Percentiles rank a stretch among this genome's conserved stretches.
Evolutionary conservation across 495 filamentous ascomycete genomes (phyloP).

Genomic region (Pyrenula massariospora): DNA sequence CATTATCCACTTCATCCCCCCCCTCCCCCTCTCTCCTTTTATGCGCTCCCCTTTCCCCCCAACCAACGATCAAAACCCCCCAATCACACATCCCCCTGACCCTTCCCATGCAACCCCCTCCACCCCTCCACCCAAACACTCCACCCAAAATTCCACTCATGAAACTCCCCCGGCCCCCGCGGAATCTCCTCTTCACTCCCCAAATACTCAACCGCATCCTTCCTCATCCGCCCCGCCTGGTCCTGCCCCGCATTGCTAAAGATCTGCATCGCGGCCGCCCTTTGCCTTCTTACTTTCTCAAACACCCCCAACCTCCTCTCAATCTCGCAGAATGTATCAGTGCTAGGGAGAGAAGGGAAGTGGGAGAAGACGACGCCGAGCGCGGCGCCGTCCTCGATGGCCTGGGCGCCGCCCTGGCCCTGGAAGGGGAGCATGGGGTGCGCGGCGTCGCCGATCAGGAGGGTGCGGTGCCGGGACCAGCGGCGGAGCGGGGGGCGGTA

Average conservation of each 20-base stretch:
- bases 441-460: slow-evolving; percentile 36
- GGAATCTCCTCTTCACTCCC: slow-evolving; percentile 3
- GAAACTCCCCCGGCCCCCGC: slow-evolving; percentile 5
- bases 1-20: neutral
- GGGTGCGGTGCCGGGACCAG: slow-evolving; percentile 25
- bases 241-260: slow-evolving; percentile 9
- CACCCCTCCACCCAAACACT: neutral
- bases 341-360: neutral
- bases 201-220: slow-evolving; percentile 3
- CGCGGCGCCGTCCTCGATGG: slow-evolving; percentile 33
- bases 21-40: neutral
- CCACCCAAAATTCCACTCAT: slow-evolving; percentile 8
- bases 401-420: slow-evolving; percentile 34
- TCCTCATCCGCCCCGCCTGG: slow-evolving; percentile 6
- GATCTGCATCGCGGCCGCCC: slow-evolving; percentile 9
- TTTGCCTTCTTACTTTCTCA: slow-evolving; percentile 2
- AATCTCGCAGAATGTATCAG: neutral
- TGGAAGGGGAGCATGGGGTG: slow-evolving; percentile 36
- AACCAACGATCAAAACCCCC: neutral
- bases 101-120: neutral
- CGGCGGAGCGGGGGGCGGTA: slow-evolving; percentile 17
- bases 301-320: neutral
- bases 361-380: slow-evolving; percentile 19
- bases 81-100: neutral
- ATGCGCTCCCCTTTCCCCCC: neutral